Percentiles rank a stretch among this genome's conserved stretches.
Conservation (phyloP, 257 asterid genomes). For the Petunia axillaris region DNA sequence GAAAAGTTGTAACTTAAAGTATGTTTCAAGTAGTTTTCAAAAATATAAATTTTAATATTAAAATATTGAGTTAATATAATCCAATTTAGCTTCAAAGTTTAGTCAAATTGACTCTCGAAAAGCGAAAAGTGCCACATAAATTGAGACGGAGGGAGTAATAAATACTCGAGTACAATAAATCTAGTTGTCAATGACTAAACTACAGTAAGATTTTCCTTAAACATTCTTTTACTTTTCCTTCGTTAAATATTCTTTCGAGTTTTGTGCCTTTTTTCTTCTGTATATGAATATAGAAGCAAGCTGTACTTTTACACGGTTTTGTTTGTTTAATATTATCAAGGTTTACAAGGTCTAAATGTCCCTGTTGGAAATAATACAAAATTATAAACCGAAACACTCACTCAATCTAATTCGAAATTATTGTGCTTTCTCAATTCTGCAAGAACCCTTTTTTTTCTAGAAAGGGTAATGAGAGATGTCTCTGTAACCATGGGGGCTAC, state of each 20-base stretch:
- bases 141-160: no score
- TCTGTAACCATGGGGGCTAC: slow-evolving; percentile 9
- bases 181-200: slow-evolving; percentile 42
- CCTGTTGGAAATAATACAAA: background rate
- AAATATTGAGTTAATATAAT: no score
- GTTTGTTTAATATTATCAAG: slow-evolving; percentile 30
- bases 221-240: slow-evolving; percentile 11
- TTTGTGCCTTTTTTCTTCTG: slow-evolving; percentile 28
- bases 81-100: no score
- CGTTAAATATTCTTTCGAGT: slow-evolving; percentile 22
- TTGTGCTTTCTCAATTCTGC: background rate
- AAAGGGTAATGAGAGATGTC: background rate
- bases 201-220: slow-evolving; percentile 40
- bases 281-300: slow-evolving; percentile 32
- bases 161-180: background rate
- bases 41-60: no score
- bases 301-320: slow-evolving; percentile 50
- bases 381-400: slow-evolving; percentile 5
- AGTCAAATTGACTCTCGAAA: no score
- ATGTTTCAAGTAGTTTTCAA: no score
- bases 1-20: no score
- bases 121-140: no score
- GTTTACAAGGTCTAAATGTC: background rate
- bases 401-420: background rate
- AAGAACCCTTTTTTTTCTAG: background rate